These are phyloP conservation scores for Zygoascus bituminiphila DNA, from an alignment of 805 yeast genomes.

Conservation along the genomic window DNA sequence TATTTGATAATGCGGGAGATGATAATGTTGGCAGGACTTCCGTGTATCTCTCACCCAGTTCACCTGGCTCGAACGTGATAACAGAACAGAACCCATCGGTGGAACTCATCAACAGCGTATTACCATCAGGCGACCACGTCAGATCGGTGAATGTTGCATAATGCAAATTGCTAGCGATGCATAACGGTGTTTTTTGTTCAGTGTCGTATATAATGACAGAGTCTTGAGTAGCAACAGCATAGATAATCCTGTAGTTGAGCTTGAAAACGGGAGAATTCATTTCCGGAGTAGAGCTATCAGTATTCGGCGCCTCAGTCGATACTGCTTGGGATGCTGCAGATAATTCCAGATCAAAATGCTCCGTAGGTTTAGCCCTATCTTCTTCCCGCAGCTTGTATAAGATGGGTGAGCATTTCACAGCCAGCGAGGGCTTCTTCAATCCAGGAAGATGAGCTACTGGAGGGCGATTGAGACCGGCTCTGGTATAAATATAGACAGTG, in stretches of 20 bases:
- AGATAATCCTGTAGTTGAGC: constrained; percentile 72
- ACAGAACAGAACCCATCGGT: constrained; percentile 90
- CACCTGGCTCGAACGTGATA: constrained; percentile 42
- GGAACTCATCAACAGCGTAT: constrained; percentile 60
- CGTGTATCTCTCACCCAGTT: constrained; percentile 42
- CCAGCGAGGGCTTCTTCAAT: constrained; percentile 75
- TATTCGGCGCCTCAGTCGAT: constrained; percentile 3
- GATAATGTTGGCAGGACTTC: constrained; percentile 4
- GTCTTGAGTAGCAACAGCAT: constrained; percentile 91
- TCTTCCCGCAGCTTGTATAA: constrained; percentile 37
- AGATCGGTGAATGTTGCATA: constrained; percentile 84
- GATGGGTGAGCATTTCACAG: constrained; percentile 66
- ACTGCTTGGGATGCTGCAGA: constrained; percentile 8
- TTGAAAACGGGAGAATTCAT: constrained; percentile 34
- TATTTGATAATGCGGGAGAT: constrained; percentile 12
- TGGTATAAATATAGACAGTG: constrained; percentile 71
- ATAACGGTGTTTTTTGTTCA: constrained; percentile 57
- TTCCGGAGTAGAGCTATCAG: not conserved
- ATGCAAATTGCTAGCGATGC: constrained; percentile 70
- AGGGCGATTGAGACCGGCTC: constrained; percentile 54
- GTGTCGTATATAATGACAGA: constrained; percentile 79
- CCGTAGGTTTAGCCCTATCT: not conserved
- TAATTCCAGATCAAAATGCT: not conserved
- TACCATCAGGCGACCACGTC: constrained; percentile 76
- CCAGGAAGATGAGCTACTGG: constrained; percentile 81